Evolutionary conservation across 495 filamentous ascomycete species (phyloP), one percentile per base, ranked within the genome.

Genomic region (Penicillium alfredii): DNA sequence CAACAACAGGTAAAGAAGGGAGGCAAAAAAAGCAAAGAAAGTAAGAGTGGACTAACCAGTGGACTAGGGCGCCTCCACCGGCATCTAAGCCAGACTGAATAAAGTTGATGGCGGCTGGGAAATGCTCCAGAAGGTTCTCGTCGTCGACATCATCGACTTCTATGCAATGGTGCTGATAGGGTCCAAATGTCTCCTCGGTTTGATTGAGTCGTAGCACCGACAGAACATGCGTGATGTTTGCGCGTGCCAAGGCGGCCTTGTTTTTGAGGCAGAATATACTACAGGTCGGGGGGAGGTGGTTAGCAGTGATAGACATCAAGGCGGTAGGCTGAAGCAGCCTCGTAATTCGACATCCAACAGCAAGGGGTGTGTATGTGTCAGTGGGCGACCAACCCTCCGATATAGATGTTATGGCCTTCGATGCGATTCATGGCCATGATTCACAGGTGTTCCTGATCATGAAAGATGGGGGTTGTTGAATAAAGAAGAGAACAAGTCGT

Each of bases 181-280:
- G 18, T 7, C 36, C 35, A 17, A 66, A 59, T 1, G 42, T 53
- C 15, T 59, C 54, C 35, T 69, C 49, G 32, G 73, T 55, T 34
- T 78, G 71, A 33, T 77, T 64, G 30, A 80, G 60, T 23, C 73
- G 67, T 36, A 92, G 53, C 40, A 86, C 87, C 2, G 90, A 94
- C n/a, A 98, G 64, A 22, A 97, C 71, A 63, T 96, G 90, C 2
- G 88, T 96, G 57, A 97, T 86, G 30, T 82, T 82, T 42, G 77
- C 73, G 41, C 80, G 69, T 33, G 72, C 61, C 19, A 98, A 64
- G 10, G 81, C 72, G 3, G 77, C 63, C 42, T 77, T 76, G 23
- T 81, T 77, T 23, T 77, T 77, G 43, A 94, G 61, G 12, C 81
- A 76, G 61, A 88, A 86, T 33, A 94, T 72, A 24, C 88, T 94